Evolutionary conservation across 179 eudicot genomes (phyloP).

Genomic region (Nepenthes alata): DNA sequence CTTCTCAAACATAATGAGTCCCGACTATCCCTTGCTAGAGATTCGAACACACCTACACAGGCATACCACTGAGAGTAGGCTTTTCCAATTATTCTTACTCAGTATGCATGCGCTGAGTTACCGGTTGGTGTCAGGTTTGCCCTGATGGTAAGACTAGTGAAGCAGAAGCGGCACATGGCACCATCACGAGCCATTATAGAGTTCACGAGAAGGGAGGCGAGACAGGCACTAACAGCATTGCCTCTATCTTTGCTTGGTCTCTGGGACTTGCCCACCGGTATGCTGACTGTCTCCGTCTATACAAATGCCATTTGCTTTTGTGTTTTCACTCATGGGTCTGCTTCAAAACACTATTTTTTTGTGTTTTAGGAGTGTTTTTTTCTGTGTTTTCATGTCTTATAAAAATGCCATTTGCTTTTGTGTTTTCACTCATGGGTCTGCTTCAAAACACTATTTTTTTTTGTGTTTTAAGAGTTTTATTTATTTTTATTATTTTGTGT

Average conservation of each 20-base stretch:
- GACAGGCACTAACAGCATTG: constrained; percentile 97
- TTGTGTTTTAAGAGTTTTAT: too few relatives aligned
- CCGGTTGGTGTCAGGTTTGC: constrained; percentile 46
- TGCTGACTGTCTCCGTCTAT: not conserved
- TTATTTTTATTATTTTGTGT: too few relatives aligned
- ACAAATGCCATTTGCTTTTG: not conserved
- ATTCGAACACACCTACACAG: not conserved
- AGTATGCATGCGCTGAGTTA: constrained; percentile 5
- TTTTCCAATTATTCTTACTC: not conserved
- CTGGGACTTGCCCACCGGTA: constrained; percentile 94
- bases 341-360: not conserved
- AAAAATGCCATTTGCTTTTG: not conserved
- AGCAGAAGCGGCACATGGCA: constrained; percentile 99
- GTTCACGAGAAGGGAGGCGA: constrained; percentile 99
- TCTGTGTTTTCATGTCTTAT: not conserved
- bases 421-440: too few relatives aligned
- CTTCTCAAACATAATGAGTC: not conserved
- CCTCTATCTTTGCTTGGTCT: constrained; percentile 97
- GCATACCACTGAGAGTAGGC: not conserved
- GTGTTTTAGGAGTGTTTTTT: too few relatives aligned
- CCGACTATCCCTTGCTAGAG: too few relatives aligned
- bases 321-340: too few relatives aligned
- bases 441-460: too few relatives aligned
- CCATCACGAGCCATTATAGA: constrained; percentile 86
- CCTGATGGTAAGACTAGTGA: constrained; percentile 98